phyloP scores from a whole-genome alignment of 345 rosid species.

The Streptanthus diversifolius region DNA sequence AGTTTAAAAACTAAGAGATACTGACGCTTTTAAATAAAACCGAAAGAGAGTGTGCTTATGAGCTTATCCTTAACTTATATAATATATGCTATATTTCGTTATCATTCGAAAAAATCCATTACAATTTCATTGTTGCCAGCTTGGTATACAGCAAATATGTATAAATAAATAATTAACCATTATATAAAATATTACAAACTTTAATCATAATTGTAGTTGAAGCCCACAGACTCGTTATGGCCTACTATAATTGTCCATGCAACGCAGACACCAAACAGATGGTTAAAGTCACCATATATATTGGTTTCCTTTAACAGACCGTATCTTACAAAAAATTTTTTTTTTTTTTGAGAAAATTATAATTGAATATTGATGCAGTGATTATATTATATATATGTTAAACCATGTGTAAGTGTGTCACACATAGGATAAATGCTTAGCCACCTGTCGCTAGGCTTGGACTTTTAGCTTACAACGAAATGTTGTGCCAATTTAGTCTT shows the following conservation, averaged over 20 bases:
- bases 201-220: constrained; percentile 1
- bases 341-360: not conserved
- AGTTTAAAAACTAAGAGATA: not conserved
- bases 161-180: not conserved
- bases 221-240: constrained; percentile 32
- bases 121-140: constrained; percentile 26
- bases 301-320: constrained; percentile 3
- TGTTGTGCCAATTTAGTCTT: constrained; percentile 18
- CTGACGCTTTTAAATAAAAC: not conserved
- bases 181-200: not conserved
- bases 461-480: constrained; percentile 15
- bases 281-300: constrained; percentile 18
- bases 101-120: constrained; percentile 22
- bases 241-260: constrained; percentile 28
- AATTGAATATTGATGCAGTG: not conserved
- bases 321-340: not conserved
- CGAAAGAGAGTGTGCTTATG: not conserved
- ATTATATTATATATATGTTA: not conserved
- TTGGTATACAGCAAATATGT: constrained; percentile 16
- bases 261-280: constrained; percentile 31
- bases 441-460: constrained; percentile 19
- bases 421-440: not conserved
- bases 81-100: constrained; percentile 18
- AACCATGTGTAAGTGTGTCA: constrained; percentile 11
- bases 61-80: constrained; percentile 11